Evolutionary conservation across 1,284 basidiomycete species (phyloP).

Genomic region (Melampsora abietis-canadensis): DNA sequence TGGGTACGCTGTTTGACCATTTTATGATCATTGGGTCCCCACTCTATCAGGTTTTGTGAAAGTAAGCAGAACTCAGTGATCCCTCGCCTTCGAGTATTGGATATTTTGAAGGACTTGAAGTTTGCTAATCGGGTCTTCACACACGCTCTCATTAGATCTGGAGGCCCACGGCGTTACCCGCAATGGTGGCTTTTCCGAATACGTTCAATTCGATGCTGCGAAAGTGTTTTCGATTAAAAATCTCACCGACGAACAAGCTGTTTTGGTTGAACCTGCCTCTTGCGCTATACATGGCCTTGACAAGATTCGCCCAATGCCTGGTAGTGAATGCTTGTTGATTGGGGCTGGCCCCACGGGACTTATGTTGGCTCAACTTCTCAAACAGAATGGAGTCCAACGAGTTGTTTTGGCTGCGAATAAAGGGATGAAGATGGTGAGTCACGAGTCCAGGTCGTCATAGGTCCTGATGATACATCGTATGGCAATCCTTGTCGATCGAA

Average conservation of each 20-base stretch:
- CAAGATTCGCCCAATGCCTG: slow-evolving; percentile 71
- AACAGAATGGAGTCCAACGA: slow-evolving; percentile 71
- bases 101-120: not conserved
- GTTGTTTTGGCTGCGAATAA: slow-evolving; percentile 78
- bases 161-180: slow-evolving; percentile 69
- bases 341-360: slow-evolving; percentile 73
- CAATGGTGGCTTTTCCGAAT: slow-evolving; percentile 81
- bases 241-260: slow-evolving; percentile 79
- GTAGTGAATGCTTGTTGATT: slow-evolving; percentile 71
- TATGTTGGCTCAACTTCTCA: slow-evolving; percentile 78
- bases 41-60: slow-evolving; percentile 23
- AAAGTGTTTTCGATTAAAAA: slow-evolving; percentile 81
- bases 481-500: not conserved
- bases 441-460: not conserved
- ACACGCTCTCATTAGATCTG: slow-evolving; percentile 69
- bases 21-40: not conserved
- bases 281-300: slow-evolving; percentile 85
- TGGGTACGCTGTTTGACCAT: not conserved
- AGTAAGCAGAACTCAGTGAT: slow-evolving; percentile 12
- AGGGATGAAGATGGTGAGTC: slow-evolving; percentile 67
- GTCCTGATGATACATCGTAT: not conserved
- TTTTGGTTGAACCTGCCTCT: slow-evolving; percentile 72
- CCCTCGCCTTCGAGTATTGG: not conserved
- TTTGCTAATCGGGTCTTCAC: slow-evolving; percentile 55
- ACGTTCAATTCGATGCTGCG: slow-evolving; percentile 58